Evolutionary conservation across 371 early-diverging fungal species (phyloP), one percentile per base, ranked within the genome.

Genomic region (Rhizopus stolonifer): DNA sequence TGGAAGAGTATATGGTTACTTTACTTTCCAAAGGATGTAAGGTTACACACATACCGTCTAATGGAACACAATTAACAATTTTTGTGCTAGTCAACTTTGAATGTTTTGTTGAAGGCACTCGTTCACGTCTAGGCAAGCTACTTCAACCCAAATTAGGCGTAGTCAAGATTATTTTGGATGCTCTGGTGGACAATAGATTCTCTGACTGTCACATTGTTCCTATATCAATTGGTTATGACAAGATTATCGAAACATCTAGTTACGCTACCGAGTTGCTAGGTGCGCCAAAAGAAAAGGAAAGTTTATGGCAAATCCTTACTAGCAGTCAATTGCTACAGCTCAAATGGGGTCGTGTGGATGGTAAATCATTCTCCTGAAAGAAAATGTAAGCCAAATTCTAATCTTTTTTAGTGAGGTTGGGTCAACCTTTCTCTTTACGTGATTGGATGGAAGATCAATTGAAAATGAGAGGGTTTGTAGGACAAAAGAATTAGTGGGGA

Each of bases 21-120:
- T 43, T 78, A 15, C 51, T 78, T 25, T 46, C 63, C 9, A 59
- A 66, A 64, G 78, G 78, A 45, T 63, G 72, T 70, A 70, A 52
- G 68, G 19, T 25, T 14, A 42, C n/a, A n/a, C n/a, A 36, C 7
- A 17, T 21, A 8, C 18, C 2, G 14, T 2, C 13, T 4, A 15
- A 24, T 36, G 4, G 31, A 26, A 40, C 11, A 46, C n/a, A 40
- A 0, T 32, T 34, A 29, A 34, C 13, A 22, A 32, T 22, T n/a
- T n/a, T n/a, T n/a, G n/a, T n/a, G n/a, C n/a, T 45, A 72, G 72
- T 89, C 74, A 92, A 91, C 52, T 70, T 94, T 38, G 93, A 92
- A 65, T 87, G 85, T 33, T 94, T 94, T 64, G 82, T 92, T 8
- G 94, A 94, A 61, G 94, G 94, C 21, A 91, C 92, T 0, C 85